Percentiles rank a stretch among this genome's conserved stretches.
Conservation (phyloP, 225 moss, liverwort and hornwort genomes). For the Takakia lepidozioides region DNA sequence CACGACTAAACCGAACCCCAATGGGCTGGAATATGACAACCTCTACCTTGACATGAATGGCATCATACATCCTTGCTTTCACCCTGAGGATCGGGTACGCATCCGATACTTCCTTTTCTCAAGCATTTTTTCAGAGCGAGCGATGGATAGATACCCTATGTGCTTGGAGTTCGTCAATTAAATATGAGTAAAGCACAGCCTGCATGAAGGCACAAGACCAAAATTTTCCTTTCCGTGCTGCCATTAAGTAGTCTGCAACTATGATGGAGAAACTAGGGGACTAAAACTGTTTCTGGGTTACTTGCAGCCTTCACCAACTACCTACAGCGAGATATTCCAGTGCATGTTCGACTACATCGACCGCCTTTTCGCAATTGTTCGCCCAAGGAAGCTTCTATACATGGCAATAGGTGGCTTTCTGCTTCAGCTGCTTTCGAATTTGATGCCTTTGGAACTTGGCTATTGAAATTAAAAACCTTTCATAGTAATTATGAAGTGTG, state of each 20-base stretch:
- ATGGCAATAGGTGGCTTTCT: conserved; percentile 79
- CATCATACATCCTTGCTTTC: conserved; percentile 98
- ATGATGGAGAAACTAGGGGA: too few species aligned
- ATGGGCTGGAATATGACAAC: conserved; percentile 88
- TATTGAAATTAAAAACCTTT: not conserved
- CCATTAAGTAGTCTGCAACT: too few species aligned
- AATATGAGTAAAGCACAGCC: not conserved
- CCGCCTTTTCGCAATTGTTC: conserved; percentile 88
- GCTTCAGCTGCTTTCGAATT: not conserved
- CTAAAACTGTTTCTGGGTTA: too few species aligned
- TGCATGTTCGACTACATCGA: conserved; percentile 98
- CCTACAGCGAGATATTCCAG: conserved; percentile 77
- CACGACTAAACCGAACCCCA: conserved; percentile 85
- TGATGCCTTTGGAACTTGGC: not conserved
- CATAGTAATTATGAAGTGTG: too few species aligned
- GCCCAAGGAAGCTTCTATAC: conserved; percentile 80
- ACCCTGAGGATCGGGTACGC: conserved; percentile 95
- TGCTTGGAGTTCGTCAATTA: too few species aligned
- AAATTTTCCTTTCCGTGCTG: not conserved
- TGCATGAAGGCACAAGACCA: not conserved
- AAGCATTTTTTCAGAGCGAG: not conserved
- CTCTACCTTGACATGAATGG: conserved; percentile 97
- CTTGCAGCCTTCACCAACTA: conserved; percentile 81
- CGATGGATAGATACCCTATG: too few species aligned
- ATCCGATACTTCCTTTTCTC: not conserved